phyloP scores from a whole-genome alignment of 2,329 filamentous ascomycete genomes.

The Cladosporium sp. region DNA sequence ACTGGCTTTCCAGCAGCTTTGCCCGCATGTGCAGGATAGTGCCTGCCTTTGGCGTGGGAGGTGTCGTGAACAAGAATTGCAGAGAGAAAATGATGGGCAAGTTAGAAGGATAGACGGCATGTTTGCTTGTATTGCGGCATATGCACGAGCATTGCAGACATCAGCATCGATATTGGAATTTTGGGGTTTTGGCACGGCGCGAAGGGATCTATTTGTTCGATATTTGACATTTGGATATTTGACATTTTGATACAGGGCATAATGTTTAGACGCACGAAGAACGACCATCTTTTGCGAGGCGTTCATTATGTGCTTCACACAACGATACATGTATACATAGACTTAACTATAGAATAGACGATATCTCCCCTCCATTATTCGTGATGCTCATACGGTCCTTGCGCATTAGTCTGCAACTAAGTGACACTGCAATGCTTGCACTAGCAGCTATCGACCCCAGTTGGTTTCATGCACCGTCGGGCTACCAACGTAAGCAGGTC shows the following conservation, averaged over 20 bases:
- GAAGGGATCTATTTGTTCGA: not conserved
- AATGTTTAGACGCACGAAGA: not conserved
- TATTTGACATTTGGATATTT: not conserved
- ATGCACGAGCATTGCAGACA: not conserved
- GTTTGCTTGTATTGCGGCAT: not conserved
- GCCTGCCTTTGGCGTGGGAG: slow-evolving; percentile 83
- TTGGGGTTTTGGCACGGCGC: not conserved
- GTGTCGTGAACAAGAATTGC: slow-evolving; percentile 75
- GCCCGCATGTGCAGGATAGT: slow-evolving; percentile 81
- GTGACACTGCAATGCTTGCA: too few relatives aligned
- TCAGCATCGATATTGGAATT: not conserved
- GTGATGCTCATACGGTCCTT: too few relatives aligned
- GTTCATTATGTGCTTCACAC: not conserved
- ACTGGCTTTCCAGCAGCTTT: slow-evolving; percentile 69
- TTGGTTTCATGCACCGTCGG: too few relatives aligned
- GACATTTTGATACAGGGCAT: not conserved
- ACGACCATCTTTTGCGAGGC: not conserved
- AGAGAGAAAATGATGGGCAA: slow-evolving; percentile 63
- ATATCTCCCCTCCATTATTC: not conserved
- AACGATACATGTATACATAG: not conserved
- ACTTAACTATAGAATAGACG: not conserved
- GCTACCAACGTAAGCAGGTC: too few relatives aligned
- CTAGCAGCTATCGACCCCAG: too few relatives aligned
- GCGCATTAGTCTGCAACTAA: too few relatives aligned
- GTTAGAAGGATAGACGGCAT: slow-evolving; percentile 40